phyloP scores from a whole-genome alignment of 305 asterid species.

The Withania somnifera region DNA sequence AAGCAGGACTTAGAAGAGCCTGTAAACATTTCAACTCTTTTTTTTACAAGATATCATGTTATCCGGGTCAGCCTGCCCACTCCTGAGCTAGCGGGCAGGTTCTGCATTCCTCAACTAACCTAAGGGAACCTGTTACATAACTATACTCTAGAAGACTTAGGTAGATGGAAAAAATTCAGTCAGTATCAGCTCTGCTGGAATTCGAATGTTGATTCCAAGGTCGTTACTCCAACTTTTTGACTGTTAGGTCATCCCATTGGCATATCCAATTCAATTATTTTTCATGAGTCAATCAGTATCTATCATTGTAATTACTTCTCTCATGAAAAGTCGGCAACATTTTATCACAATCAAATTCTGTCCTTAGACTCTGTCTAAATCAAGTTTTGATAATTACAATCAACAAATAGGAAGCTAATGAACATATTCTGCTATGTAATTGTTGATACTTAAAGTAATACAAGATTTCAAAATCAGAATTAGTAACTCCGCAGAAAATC shows the following conservation, averaged over 20 bases:
- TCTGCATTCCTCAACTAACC: background rate
- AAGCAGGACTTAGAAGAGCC: background rate
- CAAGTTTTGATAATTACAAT: background rate
- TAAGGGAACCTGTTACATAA: background rate
- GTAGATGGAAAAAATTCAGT: background rate
- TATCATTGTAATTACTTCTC: background rate
- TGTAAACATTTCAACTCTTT: background rate
- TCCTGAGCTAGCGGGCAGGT: background rate
- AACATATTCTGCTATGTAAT: background rate
- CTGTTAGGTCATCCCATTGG: background rate
- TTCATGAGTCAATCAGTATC: background rate
- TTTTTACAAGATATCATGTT: background rate
- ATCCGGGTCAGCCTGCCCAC: background rate
- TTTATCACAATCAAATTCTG: background rate
- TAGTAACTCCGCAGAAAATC: background rate
- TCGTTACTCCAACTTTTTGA: background rate
- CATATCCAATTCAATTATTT: background rate
- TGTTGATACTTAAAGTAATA: background rate
- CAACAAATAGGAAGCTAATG: background rate
- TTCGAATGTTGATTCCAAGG: background rate
- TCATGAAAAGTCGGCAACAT: background rate
- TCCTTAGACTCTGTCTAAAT: background rate
- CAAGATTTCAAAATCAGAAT: background rate
- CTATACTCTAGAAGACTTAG: background rate
- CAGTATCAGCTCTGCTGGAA: background rate